Base-by-base conservation (phyloP, 768 basidiomycete species). In the Hygrocybe punicea region DNA sequence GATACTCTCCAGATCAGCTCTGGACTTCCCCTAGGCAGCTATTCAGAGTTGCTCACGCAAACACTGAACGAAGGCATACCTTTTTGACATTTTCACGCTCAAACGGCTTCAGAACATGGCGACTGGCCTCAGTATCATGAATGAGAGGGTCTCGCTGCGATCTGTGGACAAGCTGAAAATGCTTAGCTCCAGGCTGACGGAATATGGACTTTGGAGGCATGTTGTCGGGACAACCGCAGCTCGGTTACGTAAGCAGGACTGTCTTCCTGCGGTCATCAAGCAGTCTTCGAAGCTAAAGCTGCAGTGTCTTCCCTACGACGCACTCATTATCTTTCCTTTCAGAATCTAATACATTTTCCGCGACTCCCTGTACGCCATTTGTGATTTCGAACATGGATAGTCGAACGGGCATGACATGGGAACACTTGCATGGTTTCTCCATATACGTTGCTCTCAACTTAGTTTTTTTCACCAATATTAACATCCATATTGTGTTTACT, bases 141-240 rank as follows among this genome's bases (percentile, higher is more conserved):
- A 94, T 93, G 49, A 96, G 83, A 2, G 97, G 97, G 74, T 98
- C 97, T 44, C 96, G 78, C 66, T 94, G 94, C 7, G 95, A 98
- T 58, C 97, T 83, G 69, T 98, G 93, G 19, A 99, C 95, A 37
- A 99, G 89, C 75, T 98, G 95, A 64, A 96, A 98, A 69, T 98
- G 95, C 66, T 87, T 85, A 55, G 89, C 86, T 19, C 91, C 92
- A 7, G 96, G 91, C 62, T 86, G 87, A 58, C 93, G 85, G 76
- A 91, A 99, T 61, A 94, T 81, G 13, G 94, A 95, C 74, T 88
- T 91, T 62, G 80, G 76, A 37, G 89, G 81, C 89, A 91, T 91
- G 63, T 58, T 68, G 61, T 60, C 58, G 56, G 69, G 65, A 59
- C 4, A 51, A 51, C 2, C 4, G 40, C 14, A 46, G 19, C 16